A percentile compares a stretch with the other conserved stretches of the same genome.
Evolutionary conservation across 129 eudicot genomes (phyloP).

Genomic region (Arctium lappa): DNA sequence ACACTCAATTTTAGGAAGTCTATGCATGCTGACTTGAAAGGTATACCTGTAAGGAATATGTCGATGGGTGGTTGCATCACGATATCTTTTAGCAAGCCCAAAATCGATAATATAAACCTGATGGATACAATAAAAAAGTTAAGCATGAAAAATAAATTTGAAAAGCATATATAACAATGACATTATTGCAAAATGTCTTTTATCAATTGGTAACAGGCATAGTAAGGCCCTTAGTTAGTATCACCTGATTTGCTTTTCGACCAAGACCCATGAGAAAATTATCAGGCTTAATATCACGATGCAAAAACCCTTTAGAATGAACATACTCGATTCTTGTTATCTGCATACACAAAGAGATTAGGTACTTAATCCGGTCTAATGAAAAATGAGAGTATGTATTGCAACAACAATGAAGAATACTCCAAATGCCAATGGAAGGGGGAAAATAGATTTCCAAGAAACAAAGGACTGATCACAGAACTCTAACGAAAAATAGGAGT

Average conservation of each 20-base stretch:
- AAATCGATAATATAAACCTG: constrained; percentile 98
- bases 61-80: constrained; percentile 83
- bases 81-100: constrained; percentile 99
- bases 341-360: constrained; percentile 27
- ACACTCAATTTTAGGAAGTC: background rate
- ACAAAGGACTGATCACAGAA: background rate
- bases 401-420: background rate
- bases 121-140: background rate
- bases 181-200: constrained; percentile 6
- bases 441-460: background rate
- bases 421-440: background rate
- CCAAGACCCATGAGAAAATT: constrained; percentile 99
- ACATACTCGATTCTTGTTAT: constrained; percentile 93
- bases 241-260: constrained; percentile 96
- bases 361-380: constrained; percentile 5
- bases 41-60: constrained; percentile 94
- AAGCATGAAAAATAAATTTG: constrained; percentile 1
- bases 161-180: constrained; percentile 7
- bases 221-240: background rate
- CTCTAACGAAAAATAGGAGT: background rate
- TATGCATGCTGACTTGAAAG: constrained; percentile 9
- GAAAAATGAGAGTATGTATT: background rate
- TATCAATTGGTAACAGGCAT: background rate
- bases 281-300: constrained; percentile 97
- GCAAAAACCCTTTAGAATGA: constrained; percentile 92